Evolutionary conservation across 768 basidiomycete genomes (phyloP).

Genomic region (Mycena galericulata): DNA sequence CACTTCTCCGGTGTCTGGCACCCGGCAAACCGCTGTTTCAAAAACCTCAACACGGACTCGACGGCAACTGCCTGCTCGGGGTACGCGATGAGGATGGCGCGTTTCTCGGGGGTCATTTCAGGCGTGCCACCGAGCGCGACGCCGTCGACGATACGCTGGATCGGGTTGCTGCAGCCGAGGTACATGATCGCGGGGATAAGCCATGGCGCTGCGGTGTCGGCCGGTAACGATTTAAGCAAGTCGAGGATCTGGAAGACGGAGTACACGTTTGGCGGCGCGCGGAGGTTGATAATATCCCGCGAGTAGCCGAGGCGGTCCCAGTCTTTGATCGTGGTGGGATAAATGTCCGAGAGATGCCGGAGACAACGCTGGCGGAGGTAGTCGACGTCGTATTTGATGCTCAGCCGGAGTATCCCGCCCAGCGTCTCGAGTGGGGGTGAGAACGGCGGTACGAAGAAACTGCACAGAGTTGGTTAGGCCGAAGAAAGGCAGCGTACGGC

Average conservation of each 20-base stretch:
- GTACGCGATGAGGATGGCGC: constrained; percentile 23
- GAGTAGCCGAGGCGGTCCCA: constrained; percentile 28
- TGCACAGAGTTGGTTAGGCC: not conserved
- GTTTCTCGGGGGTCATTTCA: constrained; percentile 19
- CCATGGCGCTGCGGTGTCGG: constrained; percentile 24
- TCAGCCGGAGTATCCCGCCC: constrained; percentile 23
- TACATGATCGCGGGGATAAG: constrained; percentile 29
- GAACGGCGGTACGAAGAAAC: constrained; percentile 28
- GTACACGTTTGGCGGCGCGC: constrained; percentile 20
- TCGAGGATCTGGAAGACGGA: constrained; percentile 24
- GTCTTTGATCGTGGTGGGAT: constrained; percentile 24
- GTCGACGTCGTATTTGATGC: constrained; percentile 31
- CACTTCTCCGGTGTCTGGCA: constrained; percentile 18
- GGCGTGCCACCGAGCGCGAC: constrained; percentile 4
- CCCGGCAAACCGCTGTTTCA: constrained; percentile 13
- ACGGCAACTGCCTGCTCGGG: constrained; percentile 15
- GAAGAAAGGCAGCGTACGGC: not conserved
- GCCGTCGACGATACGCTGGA: constrained; percentile 29
- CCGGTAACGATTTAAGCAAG: constrained; percentile 13
- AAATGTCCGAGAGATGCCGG: constrained; percentile 23
- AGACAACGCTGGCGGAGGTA: constrained; percentile 24
- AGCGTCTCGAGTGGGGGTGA: constrained; percentile 14
- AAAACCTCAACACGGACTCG: constrained; percentile 16
- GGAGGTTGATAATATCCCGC: constrained; percentile 22
- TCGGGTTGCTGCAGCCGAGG: constrained; percentile 25